A percentile compares a stretch with the other conserved stretches of the same genome.
Conservation (phyloP, 768 basidiomycete genomes). For the Leccinum uliginosum region DNA sequence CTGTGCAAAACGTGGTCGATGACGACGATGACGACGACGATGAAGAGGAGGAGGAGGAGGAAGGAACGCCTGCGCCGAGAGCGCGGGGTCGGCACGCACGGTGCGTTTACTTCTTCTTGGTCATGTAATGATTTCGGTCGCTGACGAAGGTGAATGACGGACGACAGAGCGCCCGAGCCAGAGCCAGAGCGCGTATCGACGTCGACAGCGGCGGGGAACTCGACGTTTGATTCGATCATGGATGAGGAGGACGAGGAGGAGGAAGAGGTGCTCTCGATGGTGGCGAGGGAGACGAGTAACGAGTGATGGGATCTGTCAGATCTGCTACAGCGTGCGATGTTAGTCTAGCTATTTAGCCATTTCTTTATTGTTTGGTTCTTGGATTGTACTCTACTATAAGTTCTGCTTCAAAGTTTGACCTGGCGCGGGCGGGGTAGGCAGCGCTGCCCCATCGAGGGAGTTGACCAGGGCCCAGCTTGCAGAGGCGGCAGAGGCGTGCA, state of each 20-base stretch:
- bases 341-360: background rate
- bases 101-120: slow-evolving; percentile 6
- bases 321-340: background rate
- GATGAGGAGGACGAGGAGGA: slow-evolving; percentile 49
- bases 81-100: background rate
- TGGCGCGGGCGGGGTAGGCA: too few relatives aligned
- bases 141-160: background rate
- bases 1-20: slow-evolving; percentile 22
- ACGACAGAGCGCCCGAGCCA: slow-evolving; percentile 1
- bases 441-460: too few relatives aligned
- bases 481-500: too few relatives aligned
- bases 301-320: background rate
- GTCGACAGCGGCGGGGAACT: slow-evolving; percentile 12
- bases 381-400: background rate
- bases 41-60: slow-evolving; percentile 38
- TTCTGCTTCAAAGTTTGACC: background rate
- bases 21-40: slow-evolving; percentile 19
- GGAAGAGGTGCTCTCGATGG: slow-evolving; percentile 44
- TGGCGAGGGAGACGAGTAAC: background rate
- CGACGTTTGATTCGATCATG: slow-evolving; percentile 47
- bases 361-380: background rate
- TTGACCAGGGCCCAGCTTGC: too few relatives aligned
- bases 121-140: background rate
- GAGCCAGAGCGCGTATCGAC: slow-evolving; percentile 6
- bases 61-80: slow-evolving; percentile 36